Evolutionary conservation across 306 rosid genomes (phyloP), one percentile per base, ranked within the genome.

Genomic region (Spatholobus suberectus): DNA sequence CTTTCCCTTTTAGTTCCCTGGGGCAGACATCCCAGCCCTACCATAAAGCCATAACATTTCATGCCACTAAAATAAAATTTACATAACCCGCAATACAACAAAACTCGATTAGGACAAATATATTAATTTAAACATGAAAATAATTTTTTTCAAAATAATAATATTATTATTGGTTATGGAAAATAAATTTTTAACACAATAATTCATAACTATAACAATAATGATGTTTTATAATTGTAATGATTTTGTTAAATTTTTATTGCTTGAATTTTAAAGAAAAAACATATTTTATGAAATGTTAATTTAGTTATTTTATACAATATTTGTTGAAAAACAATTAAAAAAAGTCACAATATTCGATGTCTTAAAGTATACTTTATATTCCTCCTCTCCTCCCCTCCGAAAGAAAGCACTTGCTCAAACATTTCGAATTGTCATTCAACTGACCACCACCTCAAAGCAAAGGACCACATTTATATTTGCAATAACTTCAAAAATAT

Each of bases 1-100:
- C 52, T 23, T 76, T 9, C 47, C 80, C 82, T 90, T 85, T 89
- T 91, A 52, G 76, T 70, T 77, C 90, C 58, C 68, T 43, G 27
- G 88, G 83, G 67, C 95, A 92, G 85, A 86, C 97, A 92, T 41
- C 82, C 63, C 43, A 76, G 85, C 87, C 96, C 96, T 83, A 92
- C 94, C 92, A 85, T 76, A 90, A 90, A 89, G 89, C 69, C 17
- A 35, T 23, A 2, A 29, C 49, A 59, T 79, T 51, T 84, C 81
- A 73, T 80, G 29, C 75, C 85, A 76, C 73, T 11, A 1, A 14
- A 38, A 49, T 34, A 27, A 24, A 51, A 47, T 6, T 12, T 23
- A 69, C 20, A 68, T 20, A 11, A 69, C 46, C 71, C 23, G 17
- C 5, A 6, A 8, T 0, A 35, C 12, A 17, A 35, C 46, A 65